phyloP scores from a whole-genome alignment of 129 eudicot species.

The Cynara cardunculus region DNA sequence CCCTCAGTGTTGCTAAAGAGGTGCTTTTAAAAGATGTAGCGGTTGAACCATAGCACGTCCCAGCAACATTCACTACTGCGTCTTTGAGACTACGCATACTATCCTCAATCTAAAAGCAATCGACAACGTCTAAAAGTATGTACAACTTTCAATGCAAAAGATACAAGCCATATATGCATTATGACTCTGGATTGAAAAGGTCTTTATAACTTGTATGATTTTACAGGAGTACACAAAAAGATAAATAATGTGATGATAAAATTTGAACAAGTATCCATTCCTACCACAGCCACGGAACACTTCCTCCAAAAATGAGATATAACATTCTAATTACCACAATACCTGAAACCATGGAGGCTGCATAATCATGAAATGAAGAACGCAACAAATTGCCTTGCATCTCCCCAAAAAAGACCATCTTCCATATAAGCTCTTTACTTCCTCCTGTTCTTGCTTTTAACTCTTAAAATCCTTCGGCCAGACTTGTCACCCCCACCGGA shows the following conservation, averaged over 20 bases:
- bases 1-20: neutral
- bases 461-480: conserved; percentile 43
- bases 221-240: conserved; percentile 15
- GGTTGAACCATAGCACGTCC: neutral
- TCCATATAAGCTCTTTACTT: conserved; percentile 25
- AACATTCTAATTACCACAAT: conserved; percentile 13
- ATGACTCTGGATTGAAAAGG: neutral
- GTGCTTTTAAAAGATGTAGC: neutral
- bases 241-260: neutral
- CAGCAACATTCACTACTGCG: neutral
- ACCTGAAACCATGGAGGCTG: neutral
- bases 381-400: neutral
- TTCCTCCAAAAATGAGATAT: conserved; percentile 31
- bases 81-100: neutral
- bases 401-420: neutral
- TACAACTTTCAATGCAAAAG: neutral
- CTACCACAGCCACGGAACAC: conserved; percentile 1
- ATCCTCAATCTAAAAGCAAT: neutral
- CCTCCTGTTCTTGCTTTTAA: conserved; percentile 42
- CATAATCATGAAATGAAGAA: neutral
- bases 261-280: neutral
- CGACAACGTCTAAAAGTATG: neutral
- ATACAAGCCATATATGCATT: conserved; percentile 13
- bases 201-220: conserved; percentile 7
- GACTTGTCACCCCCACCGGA: conserved; percentile 72